Evolutionary conservation across 1,284 basidiomycete species (phyloP).

Genomic region (Puccinia brachypodii): DNA sequence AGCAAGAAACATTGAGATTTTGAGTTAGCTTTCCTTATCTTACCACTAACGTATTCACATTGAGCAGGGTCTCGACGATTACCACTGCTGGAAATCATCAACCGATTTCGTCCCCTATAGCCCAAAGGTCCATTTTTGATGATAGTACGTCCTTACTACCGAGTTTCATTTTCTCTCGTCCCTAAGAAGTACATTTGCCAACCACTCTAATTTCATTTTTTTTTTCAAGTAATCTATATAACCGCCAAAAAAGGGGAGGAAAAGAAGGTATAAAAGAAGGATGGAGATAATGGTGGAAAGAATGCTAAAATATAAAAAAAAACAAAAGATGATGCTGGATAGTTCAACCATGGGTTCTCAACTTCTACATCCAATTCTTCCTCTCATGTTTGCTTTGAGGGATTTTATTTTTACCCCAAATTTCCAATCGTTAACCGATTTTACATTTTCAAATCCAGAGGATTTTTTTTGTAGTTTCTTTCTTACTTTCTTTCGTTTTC

Average conservation of each 20-base stretch:
- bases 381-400: too few species aligned
- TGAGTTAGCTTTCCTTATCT: not conserved
- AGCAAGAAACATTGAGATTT: not conserved
- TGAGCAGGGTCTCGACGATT: slow-evolving; percentile 12
- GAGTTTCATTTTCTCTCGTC: not conserved
- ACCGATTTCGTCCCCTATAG: slow-evolving; percentile 14
- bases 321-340: too few species aligned
- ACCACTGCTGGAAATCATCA: slow-evolving; percentile 38
- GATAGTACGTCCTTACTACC: slow-evolving; percentile 7
- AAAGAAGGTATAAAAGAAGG: too few species aligned
- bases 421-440: too few species aligned
- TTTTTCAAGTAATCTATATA: not conserved
- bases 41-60: not conserved
- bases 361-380: too few species aligned
- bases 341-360: too few species aligned
- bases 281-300: too few species aligned
- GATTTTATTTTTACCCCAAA: too few species aligned
- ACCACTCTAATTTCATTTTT: not conserved
- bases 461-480: too few species aligned
- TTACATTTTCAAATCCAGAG: too few species aligned
- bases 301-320: too few species aligned
- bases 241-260: not conserved
- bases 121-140: slow-evolving; percentile 41
- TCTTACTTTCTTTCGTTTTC: too few species aligned
- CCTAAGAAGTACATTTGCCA: not conserved